Evolutionary conservation across 2,329 filamentous ascomycete species (phyloP), one percentile per base, ranked within the genome.

Genomic region (Paecilomyces sp.): DNA sequence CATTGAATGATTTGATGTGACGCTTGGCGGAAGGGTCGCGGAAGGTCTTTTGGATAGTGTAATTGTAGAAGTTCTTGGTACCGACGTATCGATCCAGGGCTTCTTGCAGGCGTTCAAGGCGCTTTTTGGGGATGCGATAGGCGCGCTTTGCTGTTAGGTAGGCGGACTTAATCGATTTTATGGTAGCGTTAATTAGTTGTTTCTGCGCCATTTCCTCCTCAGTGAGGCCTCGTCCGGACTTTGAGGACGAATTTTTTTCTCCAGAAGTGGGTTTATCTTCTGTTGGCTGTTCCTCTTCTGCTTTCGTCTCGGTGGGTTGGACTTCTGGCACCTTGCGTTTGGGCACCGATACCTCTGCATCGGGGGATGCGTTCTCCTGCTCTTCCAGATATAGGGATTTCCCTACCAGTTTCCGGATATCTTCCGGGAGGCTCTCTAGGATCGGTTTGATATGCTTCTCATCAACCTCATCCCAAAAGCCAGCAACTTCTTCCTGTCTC

Each of bases 51-150:
- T 94, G 89, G 60, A 99, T 86, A 1, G 94, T 99, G 80, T 95
- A 99, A 82, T 99, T 99, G 83, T 97, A 92, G 80, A 88, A 99
- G 79, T 96, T 96, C 68, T 83, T 84, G 3, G 92, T 97, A 63
- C 94, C 94, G 9, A 88, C 77, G 76, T 94, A 99, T 64, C 83
- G 80, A 67, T 85, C 77, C 9, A 99, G 83, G 0, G 87, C 87
- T 34, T 85, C 82, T 73, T 96, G 91, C 1, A 99, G 85, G 61
- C 88, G 87, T 30, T 84, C 78, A 55, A 94, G 81, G 8, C 94
- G 91, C 22, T 79, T 78, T 0, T 85, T 78, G 0, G 89, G 87
- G 59, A 96, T 88, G 56, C 93, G 90, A 73, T 97, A 97, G 1
- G 86, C 83, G 54, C 90, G 87, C 77, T 96, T 96, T 31, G 92